Evolutionary conservation across 2,329 filamentous ascomycete genomes (phyloP), one percentile per base, ranked within the genome.

Genomic region (Phaeosphaeria sp.): DNA sequence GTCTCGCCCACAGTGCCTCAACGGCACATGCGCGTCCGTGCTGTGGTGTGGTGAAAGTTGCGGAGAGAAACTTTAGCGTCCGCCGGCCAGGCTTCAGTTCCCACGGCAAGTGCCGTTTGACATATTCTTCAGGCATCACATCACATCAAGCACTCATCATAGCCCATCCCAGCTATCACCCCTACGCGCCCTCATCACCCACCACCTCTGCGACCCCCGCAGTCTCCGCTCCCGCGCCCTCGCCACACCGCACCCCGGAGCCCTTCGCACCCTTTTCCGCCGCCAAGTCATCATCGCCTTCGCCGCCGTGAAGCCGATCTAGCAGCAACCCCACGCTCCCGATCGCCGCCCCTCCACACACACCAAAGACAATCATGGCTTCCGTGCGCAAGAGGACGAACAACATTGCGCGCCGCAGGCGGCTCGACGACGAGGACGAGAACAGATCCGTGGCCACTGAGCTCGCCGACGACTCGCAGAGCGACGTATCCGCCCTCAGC

Each of bases 381-480:
- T 64, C 74, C 56, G 68, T 68, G 55, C 74, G 74, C 55, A 77
- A 77, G 66, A 71, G 68, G 59, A 67, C 70, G 42, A 72, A 66
- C 63, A 67, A 71, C 63, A 65, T 78, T 55, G 69, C 73, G 57
- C 74, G 75, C 60, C 76, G 76, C 61, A 61, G 77, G 66, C 69
- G 76, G 51, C 68, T 76, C 45, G 76, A 78, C 51, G 77, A 79
- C 48, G 77, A 79, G 50, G 74, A 72, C 54, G 74, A 78, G 59
- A 74, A 67, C 57, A 63, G 61, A 51, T 76, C 74, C 30, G 72
- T 84, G 59, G 80, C 79, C 51, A 84, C 80, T 42, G 82, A 82
- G 53, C 65, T 84, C 55, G 83, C 84, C 50, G 86, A 87, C 65
- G 87, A 89, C 72, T 89, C 87, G 42, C 78, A 87, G 76, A 89